A percentile compares a stretch with the other conserved stretches of the same genome.
These are phyloP conservation scores for Malus hybrid DNA, from an alignment of 331 rosid species.

Conservation along the genomic window DNA sequence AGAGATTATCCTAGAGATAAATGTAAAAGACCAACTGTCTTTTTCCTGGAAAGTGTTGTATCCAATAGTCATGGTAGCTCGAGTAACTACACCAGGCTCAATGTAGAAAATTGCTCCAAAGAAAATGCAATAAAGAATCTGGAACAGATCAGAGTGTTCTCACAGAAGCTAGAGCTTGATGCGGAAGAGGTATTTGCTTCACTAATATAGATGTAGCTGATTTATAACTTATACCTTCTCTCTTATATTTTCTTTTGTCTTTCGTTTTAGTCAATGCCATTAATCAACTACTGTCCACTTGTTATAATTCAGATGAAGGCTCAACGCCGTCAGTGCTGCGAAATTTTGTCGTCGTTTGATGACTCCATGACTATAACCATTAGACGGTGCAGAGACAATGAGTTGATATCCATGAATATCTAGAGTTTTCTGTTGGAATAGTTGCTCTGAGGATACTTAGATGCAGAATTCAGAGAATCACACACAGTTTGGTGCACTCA, in stretches of 20 bases:
- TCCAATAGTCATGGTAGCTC: slow-evolving; percentile 30
- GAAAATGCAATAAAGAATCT: slow-evolving; percentile 28
- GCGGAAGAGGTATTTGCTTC: slow-evolving; percentile 53
- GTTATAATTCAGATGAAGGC: slow-evolving; percentile 57
- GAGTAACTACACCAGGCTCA: slow-evolving; percentile 51
- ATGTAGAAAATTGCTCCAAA: slow-evolving; percentile 35
- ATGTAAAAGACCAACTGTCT: slow-evolving; percentile 61
- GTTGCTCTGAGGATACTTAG: slow-evolving; percentile 7
- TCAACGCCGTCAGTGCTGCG: slow-evolving; percentile 78
- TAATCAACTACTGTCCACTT: slow-evolving; percentile 1
- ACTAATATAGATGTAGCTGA: background rate
- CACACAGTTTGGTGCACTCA: background rate
- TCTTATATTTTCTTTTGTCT: slow-evolving; percentile 9
- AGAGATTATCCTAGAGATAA: slow-evolving; percentile 63
- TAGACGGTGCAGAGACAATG: slow-evolving; percentile 48
- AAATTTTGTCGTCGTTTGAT: slow-evolving; percentile 36
- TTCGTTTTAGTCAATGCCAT: slow-evolving; percentile 7
- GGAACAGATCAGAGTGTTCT: slow-evolving; percentile 42
- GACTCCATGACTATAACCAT: slow-evolving; percentile 48
- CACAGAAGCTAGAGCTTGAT: slow-evolving; percentile 53
- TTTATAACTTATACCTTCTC: background rate
- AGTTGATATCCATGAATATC: slow-evolving; percentile 58
- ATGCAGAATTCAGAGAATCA: slow-evolving; percentile 9
- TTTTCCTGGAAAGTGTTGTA: slow-evolving; percentile 43
- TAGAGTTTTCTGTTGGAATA: slow-evolving; percentile 22